A percentile compares a stretch with the other conserved stretches of the same genome.
phyloP scores from a whole-genome alignment of 2,329 filamentous ascomycete species.

The Cladosporium sp. region DNA sequence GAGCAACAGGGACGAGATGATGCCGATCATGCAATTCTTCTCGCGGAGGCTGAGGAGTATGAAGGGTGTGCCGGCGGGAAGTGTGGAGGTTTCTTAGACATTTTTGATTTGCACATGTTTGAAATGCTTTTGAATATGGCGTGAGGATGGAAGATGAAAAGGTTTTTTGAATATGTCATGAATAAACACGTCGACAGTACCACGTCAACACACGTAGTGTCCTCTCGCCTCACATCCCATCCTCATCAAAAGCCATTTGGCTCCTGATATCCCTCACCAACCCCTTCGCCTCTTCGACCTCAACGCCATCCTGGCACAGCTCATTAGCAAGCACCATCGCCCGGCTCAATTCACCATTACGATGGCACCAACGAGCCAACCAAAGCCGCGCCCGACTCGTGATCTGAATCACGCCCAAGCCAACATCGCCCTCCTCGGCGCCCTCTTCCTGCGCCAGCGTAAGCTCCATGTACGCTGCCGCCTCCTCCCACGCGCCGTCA shows the following conservation, averaged over 20 bases:
- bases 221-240: slow-evolving; percentile 4
- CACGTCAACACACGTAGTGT: no score
- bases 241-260: slow-evolving; percentile 47
- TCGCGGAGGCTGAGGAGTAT: slow-evolving; percentile 56
- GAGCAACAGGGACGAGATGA: slow-evolving; percentile 72
- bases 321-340: slow-evolving; percentile 81
- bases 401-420: slow-evolving; percentile 81
- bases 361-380: slow-evolving; percentile 79
- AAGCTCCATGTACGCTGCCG: slow-evolving; percentile 91
- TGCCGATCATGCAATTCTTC: slow-evolving; percentile 83
- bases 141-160: no score
- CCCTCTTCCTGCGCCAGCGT: slow-evolving; percentile 90
- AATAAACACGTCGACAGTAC: no score
- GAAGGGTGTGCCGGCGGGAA: slow-evolving; percentile 48
- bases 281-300: slow-evolving; percentile 95
- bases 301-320: slow-evolving; percentile 88
- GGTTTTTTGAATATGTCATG: no score
- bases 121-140: no score
- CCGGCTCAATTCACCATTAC: slow-evolving; percentile 64
- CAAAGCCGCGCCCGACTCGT: slow-evolving; percentile 91
- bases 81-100: slow-evolving; percentile 39
- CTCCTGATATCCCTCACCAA: slow-evolving; percentile 80
- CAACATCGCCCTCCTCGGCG: slow-evolving; percentile 37
- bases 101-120: no score
- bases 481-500: slow-evolving; percentile 69